Percentiles rank a stretch among this genome's conserved stretches.
Conservation (phyloP, 306 rosid genomes). For the Abrus pulchellus region DNA sequence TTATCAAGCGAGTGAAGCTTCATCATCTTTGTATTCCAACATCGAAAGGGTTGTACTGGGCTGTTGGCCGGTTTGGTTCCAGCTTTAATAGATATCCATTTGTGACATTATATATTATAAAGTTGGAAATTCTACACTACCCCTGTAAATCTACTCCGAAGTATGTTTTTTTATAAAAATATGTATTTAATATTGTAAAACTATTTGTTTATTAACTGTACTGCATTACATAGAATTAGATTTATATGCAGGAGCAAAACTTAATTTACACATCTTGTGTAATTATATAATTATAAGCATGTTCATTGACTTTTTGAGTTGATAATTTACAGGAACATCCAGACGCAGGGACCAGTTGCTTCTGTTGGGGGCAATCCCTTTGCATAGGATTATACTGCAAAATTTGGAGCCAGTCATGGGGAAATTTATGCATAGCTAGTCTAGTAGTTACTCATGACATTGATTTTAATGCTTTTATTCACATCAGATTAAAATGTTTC, state of each 20-base stretch:
- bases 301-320: conserved; percentile 9
- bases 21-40: conserved; percentile 27
- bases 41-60: conserved; percentile 19
- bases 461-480: conserved; percentile 10
- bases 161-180: neutral
- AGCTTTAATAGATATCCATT: conserved; percentile 19
- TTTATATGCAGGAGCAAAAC: conserved; percentile 5
- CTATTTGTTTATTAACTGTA: neutral
- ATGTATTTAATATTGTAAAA: neutral
- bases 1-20: conserved; percentile 30
- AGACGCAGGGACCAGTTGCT: conserved; percentile 66
- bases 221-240: neutral
- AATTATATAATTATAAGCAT: neutral
- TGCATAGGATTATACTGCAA: conserved; percentile 55
- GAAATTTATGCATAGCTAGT: conserved; percentile 17
- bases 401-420: neutral
- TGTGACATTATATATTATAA: conserved; percentile 17
- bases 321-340: conserved; percentile 61
- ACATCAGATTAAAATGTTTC: conserved; percentile 25
- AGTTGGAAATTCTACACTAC: neutral
- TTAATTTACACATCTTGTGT: neutral
- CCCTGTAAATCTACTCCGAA: conserved; percentile 16
- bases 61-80: neutral
- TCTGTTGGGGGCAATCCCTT: conserved; percentile 83
- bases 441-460: neutral